phyloP scores from a whole-genome alignment of 768 basidiomycete genomes.

The Termitomyces sp. region DNA sequence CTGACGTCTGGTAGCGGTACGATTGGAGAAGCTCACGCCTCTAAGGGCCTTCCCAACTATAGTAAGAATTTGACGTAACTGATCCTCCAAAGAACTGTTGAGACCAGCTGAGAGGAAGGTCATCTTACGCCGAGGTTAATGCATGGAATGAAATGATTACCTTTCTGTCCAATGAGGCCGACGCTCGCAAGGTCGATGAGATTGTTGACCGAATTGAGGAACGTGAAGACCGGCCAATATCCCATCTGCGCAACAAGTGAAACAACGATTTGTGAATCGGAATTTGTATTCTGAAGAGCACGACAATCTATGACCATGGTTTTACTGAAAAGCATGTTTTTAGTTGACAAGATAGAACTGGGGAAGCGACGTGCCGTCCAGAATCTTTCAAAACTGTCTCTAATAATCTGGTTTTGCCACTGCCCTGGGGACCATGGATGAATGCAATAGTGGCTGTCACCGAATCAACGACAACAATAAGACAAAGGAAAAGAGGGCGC shows the following conservation, averaged over 20 bases:
- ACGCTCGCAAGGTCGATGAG: conserved; percentile 90
- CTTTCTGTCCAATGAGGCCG: conserved; percentile 95
- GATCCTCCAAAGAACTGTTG: conserved; percentile 72
- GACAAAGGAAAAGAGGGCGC: conserved; percentile 18
- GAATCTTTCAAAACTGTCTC: conserved; percentile 46
- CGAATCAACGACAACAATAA: not conserved
- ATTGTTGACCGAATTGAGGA: conserved; percentile 75
- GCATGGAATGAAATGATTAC: conserved; percentile 27
- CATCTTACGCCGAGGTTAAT: not conserved
- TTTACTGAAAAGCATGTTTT: conserved; percentile 39
- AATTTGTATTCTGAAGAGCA: conserved; percentile 61
- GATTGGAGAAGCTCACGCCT: conserved; percentile 51
- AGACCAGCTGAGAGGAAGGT: conserved; percentile 61
- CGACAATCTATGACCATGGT: conserved; percentile 82
- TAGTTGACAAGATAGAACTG: not conserved
- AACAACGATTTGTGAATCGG: conserved; percentile 66
- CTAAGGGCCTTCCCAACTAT: conserved; percentile 73
- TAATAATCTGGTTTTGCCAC: conserved; percentile 69
- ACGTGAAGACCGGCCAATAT: conserved; percentile 86
- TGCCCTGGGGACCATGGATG: conserved; percentile 80
- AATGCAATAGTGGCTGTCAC: conserved; percentile 67
- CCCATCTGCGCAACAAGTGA: conserved; percentile 80
- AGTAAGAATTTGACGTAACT: conserved; percentile 80
- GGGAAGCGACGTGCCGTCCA: conserved; percentile 39
- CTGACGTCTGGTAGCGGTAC: conserved; percentile 35